Percentiles rank a stretch among this genome's conserved stretches.
These are phyloP conservation scores for Bullera alba DNA, from an alignment of 768 basidiomycete species.

Conservation along the genomic window DNA sequence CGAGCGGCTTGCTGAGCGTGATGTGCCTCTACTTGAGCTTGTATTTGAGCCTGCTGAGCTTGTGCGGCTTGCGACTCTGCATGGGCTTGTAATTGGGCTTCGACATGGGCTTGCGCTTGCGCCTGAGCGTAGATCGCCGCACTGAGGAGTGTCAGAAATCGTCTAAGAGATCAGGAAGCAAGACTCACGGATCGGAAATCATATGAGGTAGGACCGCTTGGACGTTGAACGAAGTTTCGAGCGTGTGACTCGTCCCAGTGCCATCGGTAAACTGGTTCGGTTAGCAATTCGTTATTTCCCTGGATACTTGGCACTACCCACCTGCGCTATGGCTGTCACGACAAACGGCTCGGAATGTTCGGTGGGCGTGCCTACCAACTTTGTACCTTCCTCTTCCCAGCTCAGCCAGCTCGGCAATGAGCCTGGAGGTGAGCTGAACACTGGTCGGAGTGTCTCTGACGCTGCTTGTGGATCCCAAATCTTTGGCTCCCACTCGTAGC, in stretches of 20 bases:
- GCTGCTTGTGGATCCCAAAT: constrained; percentile 96
- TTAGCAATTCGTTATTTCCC: neutral
- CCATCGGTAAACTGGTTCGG: constrained; percentile 12
- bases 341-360: constrained; percentile 68
- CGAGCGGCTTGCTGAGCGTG: neutral
- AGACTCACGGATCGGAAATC: constrained; percentile 10
- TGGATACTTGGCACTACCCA: neutral
- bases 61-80: neutral
- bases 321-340: constrained; percentile 64
- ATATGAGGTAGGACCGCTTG: constrained; percentile 8
- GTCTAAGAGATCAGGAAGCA: neutral
- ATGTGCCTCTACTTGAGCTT: neutral
- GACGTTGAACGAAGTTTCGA: constrained; percentile 15
- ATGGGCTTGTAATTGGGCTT: neutral
- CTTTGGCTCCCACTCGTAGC: constrained; percentile 84
- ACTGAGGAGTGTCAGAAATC: neutral
- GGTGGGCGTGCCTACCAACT: constrained; percentile 71
- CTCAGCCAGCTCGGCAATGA: constrained; percentile 72
- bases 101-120: neutral
- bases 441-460: constrained; percentile 67
- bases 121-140: neutral
- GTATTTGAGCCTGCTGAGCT: neutral
- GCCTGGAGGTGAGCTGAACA: constrained; percentile 65
- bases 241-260: constrained; percentile 1
- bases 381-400: constrained; percentile 62